These are phyloP conservation scores for Podila clonocystis DNA, from an alignment of 192 early-diverging fungal genomes.

Conservation along the genomic window DNA sequence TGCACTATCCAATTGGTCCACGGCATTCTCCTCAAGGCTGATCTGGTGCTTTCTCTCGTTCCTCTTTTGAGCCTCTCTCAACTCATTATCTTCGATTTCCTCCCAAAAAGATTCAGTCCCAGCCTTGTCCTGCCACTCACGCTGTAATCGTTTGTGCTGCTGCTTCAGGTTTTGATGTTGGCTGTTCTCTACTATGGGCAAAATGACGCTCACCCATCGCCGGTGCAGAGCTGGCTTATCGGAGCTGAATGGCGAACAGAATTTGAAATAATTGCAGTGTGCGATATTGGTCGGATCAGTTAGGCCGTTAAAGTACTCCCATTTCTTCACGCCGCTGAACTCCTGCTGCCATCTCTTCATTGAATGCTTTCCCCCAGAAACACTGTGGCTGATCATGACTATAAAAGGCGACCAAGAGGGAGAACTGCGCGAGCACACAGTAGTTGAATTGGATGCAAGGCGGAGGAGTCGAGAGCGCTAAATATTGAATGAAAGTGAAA, in stretches of 20 bases:
- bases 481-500: no score
- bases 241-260: constrained; percentile 9
- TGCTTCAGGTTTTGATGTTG: constrained; percentile 6
- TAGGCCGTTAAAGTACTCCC: constrained; percentile 5
- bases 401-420: no score
- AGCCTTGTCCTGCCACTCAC: constrained; percentile 5
- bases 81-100: constrained; percentile 11
- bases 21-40: constrained; percentile 14
- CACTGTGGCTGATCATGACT: no score
- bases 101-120: constrained; percentile 12
- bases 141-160: constrained; percentile 12
- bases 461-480: no score
- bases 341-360: no score
- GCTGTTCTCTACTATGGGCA: constrained; percentile 20
- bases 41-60: constrained; percentile 18
- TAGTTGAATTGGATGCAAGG: no score
- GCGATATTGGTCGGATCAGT: constrained; percentile 12
- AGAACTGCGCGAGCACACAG: no score
- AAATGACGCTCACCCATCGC: constrained; percentile 10
- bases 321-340: constrained; percentile 1
- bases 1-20: constrained; percentile 13
- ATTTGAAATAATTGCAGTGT: constrained; percentile 19
- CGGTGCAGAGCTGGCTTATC: constrained; percentile 7
- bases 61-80: constrained; percentile 9
- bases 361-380: no score